Percentiles rank a stretch among this genome's conserved stretches.
Evolutionary conservation across 352 stramenopile species (phyloP).

Genomic region (Globisporangium middletonii): DNA sequence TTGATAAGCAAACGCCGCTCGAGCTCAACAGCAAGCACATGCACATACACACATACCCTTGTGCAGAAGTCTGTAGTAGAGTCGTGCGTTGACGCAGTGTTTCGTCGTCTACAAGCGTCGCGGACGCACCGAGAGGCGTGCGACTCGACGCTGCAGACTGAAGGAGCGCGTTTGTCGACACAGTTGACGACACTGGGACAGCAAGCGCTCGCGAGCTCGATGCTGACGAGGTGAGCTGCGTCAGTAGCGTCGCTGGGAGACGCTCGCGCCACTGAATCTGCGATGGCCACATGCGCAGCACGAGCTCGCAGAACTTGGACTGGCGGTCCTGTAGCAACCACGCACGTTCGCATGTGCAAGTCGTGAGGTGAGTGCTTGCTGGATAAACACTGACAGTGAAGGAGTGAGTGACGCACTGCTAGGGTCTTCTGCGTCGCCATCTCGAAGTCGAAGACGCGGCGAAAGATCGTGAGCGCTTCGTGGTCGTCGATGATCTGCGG

Average conservation of each 20-base stretch:
- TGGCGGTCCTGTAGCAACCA: slow-evolving; percentile 39
- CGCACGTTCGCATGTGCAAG: not conserved
- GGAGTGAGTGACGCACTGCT: slow-evolving; percentile 23
- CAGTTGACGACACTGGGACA: not conserved
- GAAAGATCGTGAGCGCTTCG: slow-evolving; percentile 53
- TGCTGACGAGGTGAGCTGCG: slow-evolving; percentile 5
- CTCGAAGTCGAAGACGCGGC: slow-evolving; percentile 51
- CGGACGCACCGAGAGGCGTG: not conserved
- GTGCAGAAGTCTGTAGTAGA: slow-evolving; percentile 39
- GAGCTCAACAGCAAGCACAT: not conserved
- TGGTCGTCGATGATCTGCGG: slow-evolving; percentile 69
- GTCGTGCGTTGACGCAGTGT: slow-evolving; percentile 18
- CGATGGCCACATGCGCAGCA: slow-evolving; percentile 74
- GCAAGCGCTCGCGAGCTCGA: slow-evolving; percentile 1
- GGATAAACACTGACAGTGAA: no score
- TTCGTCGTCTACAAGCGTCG: not conserved
- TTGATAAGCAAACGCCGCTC: not conserved
- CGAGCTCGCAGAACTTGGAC: slow-evolving; percentile 55
- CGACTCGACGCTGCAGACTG: not conserved
- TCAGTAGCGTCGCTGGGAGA: slow-evolving; percentile 31
- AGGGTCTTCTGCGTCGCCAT: slow-evolving; percentile 29
- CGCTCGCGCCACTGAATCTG: slow-evolving; percentile 47
- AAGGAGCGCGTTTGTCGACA: not conserved
- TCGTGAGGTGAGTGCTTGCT: not conserved
- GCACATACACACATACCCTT: slow-evolving; percentile 30